These are phyloP conservation scores for Stereocaulon alpinum DNA, from an alignment of 495 filamentous ascomycete genomes.

Conservation along the genomic window DNA sequence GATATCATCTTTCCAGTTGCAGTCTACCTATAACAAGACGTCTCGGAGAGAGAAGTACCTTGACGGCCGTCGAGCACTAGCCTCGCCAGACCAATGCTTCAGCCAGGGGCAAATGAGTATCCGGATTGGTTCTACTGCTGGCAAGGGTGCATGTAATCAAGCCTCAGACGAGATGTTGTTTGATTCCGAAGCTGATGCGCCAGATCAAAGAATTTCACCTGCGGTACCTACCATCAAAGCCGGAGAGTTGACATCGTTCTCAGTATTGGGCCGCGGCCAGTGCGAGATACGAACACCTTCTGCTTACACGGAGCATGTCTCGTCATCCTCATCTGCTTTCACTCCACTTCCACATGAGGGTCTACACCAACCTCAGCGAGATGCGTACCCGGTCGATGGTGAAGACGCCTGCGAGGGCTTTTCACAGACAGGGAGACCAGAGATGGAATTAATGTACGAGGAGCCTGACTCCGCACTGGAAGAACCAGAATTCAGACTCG, in stretches of 20 bases:
- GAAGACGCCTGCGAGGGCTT: background rate
- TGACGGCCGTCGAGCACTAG: background rate
- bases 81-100: background rate
- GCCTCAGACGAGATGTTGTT: conserved; percentile 10
- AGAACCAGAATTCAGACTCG: conserved; percentile 1
- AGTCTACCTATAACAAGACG: background rate
- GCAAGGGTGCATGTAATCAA: background rate
- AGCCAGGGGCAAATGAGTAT: conserved; percentile 3
- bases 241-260: background rate
- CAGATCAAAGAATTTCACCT: background rate
- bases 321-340: background rate
- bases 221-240: background rate
- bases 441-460: background rate
- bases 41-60: background rate
- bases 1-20: background rate
- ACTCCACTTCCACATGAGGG: background rate
- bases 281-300: background rate
- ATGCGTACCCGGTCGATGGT: background rate
- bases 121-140: conserved; percentile 5
- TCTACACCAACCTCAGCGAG: background rate
- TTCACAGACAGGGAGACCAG: background rate
- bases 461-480: conserved; percentile 1
- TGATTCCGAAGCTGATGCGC: background rate
- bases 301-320: background rate
- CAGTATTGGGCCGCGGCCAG: background rate